Percentiles rank a stretch among this genome's conserved stretches.
Evolutionary conservation across 2,329 filamentous ascomycete genomes (phyloP).

Genomic region (Falciphora oryzae): DNA sequence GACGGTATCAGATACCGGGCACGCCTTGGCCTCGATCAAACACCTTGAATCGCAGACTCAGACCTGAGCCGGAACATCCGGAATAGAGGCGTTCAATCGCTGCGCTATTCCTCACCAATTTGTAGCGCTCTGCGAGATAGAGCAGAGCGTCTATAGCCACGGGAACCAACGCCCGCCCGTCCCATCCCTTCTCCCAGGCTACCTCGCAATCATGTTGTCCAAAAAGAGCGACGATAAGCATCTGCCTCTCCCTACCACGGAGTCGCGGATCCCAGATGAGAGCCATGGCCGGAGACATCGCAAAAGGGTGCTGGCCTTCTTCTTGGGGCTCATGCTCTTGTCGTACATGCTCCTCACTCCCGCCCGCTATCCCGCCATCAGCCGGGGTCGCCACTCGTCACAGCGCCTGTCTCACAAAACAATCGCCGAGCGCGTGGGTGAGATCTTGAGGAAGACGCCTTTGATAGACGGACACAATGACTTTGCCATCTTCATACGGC

Average conservation of each 20-base stretch:
- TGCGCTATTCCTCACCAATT: background rate
- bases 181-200: too few relatives aligned
- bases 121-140: background rate
- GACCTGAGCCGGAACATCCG: background rate
- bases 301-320: background rate
- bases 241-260: background rate
- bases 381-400: background rate
- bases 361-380: background rate
- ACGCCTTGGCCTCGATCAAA: background rate
- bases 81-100: background rate
- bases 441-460: constrained; percentile 18
- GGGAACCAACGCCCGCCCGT: too few relatives aligned
- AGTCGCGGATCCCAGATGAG: background rate
- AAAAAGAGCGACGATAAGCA: constrained; percentile 1
- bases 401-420: constrained; percentile 1
- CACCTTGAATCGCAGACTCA: background rate
- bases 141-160: background rate
- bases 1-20: background rate
- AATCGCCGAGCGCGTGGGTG: constrained; percentile 18
- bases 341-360: constrained; percentile 1
- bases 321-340: background rate
- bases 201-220: background rate
- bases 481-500: constrained; percentile 67
- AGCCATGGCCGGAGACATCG: background rate
- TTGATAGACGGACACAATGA: constrained; percentile 77